These are phyloP conservation scores for Monotropa hypopitys DNA, from an alignment of 179 eudicot genomes.

Conservation along the genomic window DNA sequence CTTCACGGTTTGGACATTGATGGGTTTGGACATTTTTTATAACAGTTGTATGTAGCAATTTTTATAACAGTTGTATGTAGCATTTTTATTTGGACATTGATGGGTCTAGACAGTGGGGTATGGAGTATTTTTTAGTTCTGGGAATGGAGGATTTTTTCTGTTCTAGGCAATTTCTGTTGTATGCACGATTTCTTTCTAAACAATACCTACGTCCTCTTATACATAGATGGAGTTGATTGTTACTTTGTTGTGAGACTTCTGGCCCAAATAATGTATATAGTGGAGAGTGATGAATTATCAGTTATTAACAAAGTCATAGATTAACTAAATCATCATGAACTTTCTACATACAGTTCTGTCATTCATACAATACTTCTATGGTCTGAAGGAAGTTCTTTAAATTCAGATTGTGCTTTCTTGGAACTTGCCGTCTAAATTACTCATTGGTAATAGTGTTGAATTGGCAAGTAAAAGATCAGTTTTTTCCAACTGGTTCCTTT, in stretches of 20 bases:
- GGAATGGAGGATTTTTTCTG: no score
- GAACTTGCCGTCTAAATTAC: background rate
- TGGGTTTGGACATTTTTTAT: no score
- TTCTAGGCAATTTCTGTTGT: no score
- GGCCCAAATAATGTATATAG: background rate
- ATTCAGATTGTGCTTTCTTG: background rate
- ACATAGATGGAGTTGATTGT: background rate
- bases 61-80: no score
- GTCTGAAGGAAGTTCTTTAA: constrained; percentile 1
- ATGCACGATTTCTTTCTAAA: no score
- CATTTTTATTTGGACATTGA: no score
- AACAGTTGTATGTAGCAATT: no score
- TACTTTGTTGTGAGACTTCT: background rate
- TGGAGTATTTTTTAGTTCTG: no score
- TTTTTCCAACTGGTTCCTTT: background rate
- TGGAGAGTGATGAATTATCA: background rate
- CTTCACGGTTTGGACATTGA: no score
- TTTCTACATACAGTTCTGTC: background rate
- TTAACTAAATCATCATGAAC: background rate
- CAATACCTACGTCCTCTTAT: no score
- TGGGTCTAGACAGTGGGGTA: no score
- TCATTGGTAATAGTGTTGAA: background rate
- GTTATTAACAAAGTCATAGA: background rate
- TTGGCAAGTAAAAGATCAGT: background rate
- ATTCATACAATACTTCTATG: background rate